Base-by-base conservation (phyloP, 2,329 filamentous ascomycete species). In the Alternaria gaisen region DNA sequence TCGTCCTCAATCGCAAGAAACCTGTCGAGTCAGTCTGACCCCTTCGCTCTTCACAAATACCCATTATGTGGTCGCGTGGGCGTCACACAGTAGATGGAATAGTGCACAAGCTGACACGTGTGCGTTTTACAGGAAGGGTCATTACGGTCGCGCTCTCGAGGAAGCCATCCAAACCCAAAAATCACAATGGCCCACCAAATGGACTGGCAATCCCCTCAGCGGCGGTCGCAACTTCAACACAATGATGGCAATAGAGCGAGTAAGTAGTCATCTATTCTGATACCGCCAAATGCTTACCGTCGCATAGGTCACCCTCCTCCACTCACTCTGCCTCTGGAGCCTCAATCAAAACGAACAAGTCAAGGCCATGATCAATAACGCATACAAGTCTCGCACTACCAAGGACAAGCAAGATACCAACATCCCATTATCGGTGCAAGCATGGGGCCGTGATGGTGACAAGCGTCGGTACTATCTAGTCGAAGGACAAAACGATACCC, bases 1-100 rank as follows among this genome's bases (percentile, higher is more conserved):
- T 99, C 71, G 87, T 97, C 56, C 85, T 99, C 73, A 99, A 99
- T 80, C 90, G 95, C 79, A 98, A 99, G 84, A 97, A 99, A 79
- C 94, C 97, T 81, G 92, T 98, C 77, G 97, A 99, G 95, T 98
- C 87, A 80, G 93, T 83, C 64, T 65, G 65, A 75, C 75, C 72
- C 58, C 26, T 53, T 51, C 3, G n/a, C 42, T 22, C 40, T 30
- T 22, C 26, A 9, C 30, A 41, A 53, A 62, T 66, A 68, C 64
- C 28, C 22, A 18, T 8, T 26, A 36, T 11, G 18, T 34, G 64
- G 68, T 77, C 74, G 73, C 74, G 32, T 63, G 57, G 40, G 16
- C 55, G 44, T 38, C 18, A 41, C 14, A 41, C 7, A 61, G 28
- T 32, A 8, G 46, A 53, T 42, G n/a, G 30, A 10, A 43, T 5